Evolutionary conservation across 495 filamentous ascomycete genomes (phyloP), one percentile per base, ranked within the genome.

Genomic region (Ramalina intermedia): DNA sequence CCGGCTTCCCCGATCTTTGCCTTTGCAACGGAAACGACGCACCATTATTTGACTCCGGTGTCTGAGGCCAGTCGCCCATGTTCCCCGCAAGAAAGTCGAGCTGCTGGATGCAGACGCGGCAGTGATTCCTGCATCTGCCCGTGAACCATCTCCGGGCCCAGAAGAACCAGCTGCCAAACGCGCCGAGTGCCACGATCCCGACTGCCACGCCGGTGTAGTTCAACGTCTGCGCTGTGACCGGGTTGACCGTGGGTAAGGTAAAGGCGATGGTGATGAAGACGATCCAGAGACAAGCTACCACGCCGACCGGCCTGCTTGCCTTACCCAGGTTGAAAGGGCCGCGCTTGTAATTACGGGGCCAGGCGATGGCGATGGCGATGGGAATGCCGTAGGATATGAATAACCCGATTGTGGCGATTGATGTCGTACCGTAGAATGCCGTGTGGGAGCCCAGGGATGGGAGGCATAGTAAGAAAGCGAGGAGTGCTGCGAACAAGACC

Each of bases 151-250:
- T 64, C 14, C 61, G 50, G 5, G 76, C 76, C 65, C 69, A 73
- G 0, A 72, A 9, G 27, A 67, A 55, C 71, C 69, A 74, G n/a
- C 48, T 52, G 5, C 59, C 61, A 4, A 70, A 55, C 9, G 58
- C 55, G 42, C 56, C 69, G 35, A 79, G 62, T n/a, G 60, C 60
- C 45, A 77, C 68, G 43, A 81, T 77, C 1, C 71, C 78, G n/a
- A 78, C 68, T 2, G 80, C 78, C 0, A 80, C 79, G 16, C 74
- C 71, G 6, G 79, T 80, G 55, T 82, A 82, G 59, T 80, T 80
- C 57, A 82, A 63, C 12, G 69, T 79, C 47, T 71, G 61, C 4
- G 60, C 65, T 0, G 67, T 75, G 18, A 81, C 74, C 1, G 78
- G 79, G 46, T 80, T 67, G 16, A 64, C 65, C 0, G 75, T 74